Base-by-base conservation (phyloP, 805 yeast species). In the Phaffomyces antillensis region DNA sequence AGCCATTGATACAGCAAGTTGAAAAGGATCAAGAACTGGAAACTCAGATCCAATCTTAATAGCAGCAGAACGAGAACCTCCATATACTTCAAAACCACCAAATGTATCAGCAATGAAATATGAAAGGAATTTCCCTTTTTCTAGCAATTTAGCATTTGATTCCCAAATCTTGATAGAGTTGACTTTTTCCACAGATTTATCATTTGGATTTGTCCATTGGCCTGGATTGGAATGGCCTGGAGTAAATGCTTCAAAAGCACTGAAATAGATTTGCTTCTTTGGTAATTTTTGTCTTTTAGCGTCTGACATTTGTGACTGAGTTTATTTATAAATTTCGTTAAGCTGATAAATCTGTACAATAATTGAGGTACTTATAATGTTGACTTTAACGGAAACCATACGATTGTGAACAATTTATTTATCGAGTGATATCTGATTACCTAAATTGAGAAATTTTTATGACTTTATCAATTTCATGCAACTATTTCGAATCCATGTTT, bases 11-110 rank as follows among this genome's bases (percentile, higher is more conserved):
- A 61, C 53, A 28, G 62, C 62, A 16, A 61, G 50, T 23, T 63
- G 61, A 44, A 64, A 59, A 11, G 68, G 70, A 38, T 65, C 70
- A 28, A 53, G 47, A 1, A 59, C 57, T 3, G 70, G 70, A 52
- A 60, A 63, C 36, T 55, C 55, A 6, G 60, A 38, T 13, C 59
- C 60, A 11, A 53, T 48, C 17, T 49, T 49, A 7, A 67, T 63
- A 13, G 68, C 68, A 7, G 66, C 62, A 44, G 60, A 60, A 15
- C 58, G 45, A 6, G 70, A 67, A 3, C 71, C 72, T 39, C 63
- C 56, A 47, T 63, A 67, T 8, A 66, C 69, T 42, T 68, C 72
- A 43, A 64, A 66, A 0, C 64, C 65, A n/a, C 71, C 71, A 24
- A 66, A 48, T 7, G 65, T 66, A 50, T 67, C 72, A 30, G 68